These are phyloP conservation scores for Lipomyces sp. DNA, from an alignment of 805 yeast genomes.

Conservation along the genomic window DNA sequence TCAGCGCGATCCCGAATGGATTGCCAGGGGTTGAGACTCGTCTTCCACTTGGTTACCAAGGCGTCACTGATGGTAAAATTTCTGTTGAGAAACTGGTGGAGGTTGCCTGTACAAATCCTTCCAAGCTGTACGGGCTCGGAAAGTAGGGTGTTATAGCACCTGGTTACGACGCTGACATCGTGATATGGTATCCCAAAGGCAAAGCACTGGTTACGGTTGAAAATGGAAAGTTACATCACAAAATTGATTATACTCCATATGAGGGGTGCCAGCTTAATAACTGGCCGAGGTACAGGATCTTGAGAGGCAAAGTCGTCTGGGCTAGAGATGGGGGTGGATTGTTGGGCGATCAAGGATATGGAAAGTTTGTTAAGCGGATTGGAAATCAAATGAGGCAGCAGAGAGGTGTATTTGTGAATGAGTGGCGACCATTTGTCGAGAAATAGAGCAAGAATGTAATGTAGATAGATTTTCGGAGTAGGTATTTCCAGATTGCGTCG, in stretches of 20 bases:
- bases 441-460: no score
- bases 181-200: constrained; percentile 55
- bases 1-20: constrained; percentile 55
- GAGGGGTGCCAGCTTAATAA: constrained; percentile 49
- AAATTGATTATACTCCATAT: constrained; percentile 41
- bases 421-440: no score
- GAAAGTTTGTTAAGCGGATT: no score
- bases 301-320: constrained; percentile 41
- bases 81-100: constrained; percentile 53
- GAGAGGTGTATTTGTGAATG: no score
- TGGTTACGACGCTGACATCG: constrained; percentile 57
- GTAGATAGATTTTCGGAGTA: no score
- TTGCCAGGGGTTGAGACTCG: constrained; percentile 57
- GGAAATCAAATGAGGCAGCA: constrained; percentile 31
- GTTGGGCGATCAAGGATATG: no score
- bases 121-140: constrained; percentile 53
- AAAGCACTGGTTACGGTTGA: constrained; percentile 46
- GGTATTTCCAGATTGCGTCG: no score
- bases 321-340: constrained; percentile 33
- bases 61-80: constrained; percentile 51
- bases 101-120: constrained; percentile 53
- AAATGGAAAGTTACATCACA: constrained; percentile 38
- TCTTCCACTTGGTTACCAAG: constrained; percentile 52
- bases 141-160: constrained; percentile 54
- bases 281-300: constrained; percentile 54